Percentiles rank a stretch among this genome's conserved stretches.
phyloP scores from a whole-genome alignment of 805 yeast species.

The Blastobotrys terrestris region DNA sequence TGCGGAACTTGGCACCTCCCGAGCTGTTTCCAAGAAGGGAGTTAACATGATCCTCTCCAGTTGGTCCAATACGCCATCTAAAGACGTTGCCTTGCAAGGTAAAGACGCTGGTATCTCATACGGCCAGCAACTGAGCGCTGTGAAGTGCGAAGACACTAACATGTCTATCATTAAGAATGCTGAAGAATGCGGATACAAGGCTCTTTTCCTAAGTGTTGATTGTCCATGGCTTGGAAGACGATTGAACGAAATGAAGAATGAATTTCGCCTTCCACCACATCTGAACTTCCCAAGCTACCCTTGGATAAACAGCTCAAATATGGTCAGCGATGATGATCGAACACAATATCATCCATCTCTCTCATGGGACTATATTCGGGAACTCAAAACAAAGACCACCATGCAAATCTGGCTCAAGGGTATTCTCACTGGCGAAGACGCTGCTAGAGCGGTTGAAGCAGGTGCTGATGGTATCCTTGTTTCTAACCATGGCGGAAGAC shows the following conservation, averaged over 20 bases:
- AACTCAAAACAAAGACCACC: conserved; percentile 31
- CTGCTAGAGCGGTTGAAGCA: conserved; percentile 48
- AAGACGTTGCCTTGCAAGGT: conserved; percentile 3
- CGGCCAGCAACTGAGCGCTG: conserved; percentile 6
- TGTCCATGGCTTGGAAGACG: conserved; percentile 47
- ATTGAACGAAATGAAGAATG: conserved; percentile 21
- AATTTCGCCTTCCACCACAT: conserved; percentile 1
- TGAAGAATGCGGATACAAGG: conserved; percentile 30
- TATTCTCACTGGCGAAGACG: conserved; percentile 58
- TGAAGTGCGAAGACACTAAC: conserved; percentile 4
- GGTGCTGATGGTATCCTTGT: conserved; percentile 60
- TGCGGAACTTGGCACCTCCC: conserved; percentile 27
- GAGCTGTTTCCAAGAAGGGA: conserved; percentile 23
- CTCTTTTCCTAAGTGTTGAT: conserved; percentile 48
- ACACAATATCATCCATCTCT: conserved; percentile 18
- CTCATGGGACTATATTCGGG: conserved; percentile 22
- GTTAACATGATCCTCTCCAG: conserved; percentile 5
- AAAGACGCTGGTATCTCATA: conserved; percentile 1
- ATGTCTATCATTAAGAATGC: conserved; percentile 4
- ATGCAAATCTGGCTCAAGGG: conserved; percentile 54
- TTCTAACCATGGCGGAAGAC: conserved; percentile 71
- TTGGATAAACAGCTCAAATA: background rate
- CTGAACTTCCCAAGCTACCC: conserved; percentile 7
- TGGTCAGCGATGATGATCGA: conserved; percentile 7
- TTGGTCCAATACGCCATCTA: conserved; percentile 1